These are phyloP conservation scores for Myxozyma sirexii DNA, from an alignment of 805 yeast species.

Conservation along the genomic window DNA sequence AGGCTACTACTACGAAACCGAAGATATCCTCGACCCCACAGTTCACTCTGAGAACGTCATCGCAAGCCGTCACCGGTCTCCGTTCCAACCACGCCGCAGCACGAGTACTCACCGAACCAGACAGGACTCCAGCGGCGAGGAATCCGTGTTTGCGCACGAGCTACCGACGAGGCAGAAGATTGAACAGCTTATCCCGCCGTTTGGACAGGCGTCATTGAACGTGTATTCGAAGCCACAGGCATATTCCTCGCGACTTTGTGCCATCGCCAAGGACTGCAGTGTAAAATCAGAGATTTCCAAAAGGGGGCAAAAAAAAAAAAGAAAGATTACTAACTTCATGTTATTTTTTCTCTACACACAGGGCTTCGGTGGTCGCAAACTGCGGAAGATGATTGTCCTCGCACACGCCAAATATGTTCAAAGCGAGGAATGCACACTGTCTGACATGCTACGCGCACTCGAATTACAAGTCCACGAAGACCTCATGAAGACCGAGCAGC, in stretches of 20 bases:
- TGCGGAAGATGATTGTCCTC: conserved; percentile 23
- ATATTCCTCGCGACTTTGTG: conserved; percentile 17
- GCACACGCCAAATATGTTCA: conserved; percentile 31
- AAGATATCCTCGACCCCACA: neutral
- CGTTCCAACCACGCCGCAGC: neutral
- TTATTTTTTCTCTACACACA: neutral
- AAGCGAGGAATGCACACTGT: conserved; percentile 11
- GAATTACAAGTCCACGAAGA: conserved; percentile 4
- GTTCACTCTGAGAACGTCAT: neutral
- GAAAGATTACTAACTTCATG: neutral
- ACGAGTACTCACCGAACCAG: neutral
- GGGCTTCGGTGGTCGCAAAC: conserved; percentile 26
- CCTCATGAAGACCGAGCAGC: neutral
- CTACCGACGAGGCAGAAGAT: conserved; percentile 1
- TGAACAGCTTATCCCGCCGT: conserved; percentile 25
- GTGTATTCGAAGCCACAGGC: conserved; percentile 22
- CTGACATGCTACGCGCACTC: conserved; percentile 24
- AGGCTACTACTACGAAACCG: neutral
- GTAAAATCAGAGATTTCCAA: neutral
- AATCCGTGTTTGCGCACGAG: neutral
- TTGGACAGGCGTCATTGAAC: conserved; percentile 24
- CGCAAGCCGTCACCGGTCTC: neutral
- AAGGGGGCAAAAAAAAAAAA: too few species aligned
- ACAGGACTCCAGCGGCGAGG: neutral
- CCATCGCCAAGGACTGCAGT: conserved; percentile 20